Percentiles rank a stretch among this genome's conserved stretches.
phyloP scores from a whole-genome alignment of 768 basidiomycete genomes.

The Auricularia auricula-judae region DNA sequence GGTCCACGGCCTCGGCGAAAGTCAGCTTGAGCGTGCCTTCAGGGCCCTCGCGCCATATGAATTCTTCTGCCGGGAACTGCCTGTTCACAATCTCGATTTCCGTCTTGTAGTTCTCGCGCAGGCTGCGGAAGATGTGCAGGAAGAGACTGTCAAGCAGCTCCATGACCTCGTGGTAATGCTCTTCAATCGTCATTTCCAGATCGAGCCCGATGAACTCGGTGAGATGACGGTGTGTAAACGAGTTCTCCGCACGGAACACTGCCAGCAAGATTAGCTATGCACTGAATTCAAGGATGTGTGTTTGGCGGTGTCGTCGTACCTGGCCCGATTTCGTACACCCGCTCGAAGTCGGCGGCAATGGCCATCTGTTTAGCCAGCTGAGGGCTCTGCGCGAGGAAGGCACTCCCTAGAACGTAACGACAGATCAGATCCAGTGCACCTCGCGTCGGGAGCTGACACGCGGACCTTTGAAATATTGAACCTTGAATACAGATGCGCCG shows the following conservation, averaged over 20 bases:
- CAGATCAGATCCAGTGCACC: background rate
- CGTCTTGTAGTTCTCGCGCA: conserved; percentile 61
- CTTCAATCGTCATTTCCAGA: conserved; percentile 97
- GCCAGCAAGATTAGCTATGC: conserved; percentile 12
- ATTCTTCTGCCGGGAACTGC: conserved; percentile 93
- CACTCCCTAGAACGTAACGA: conserved; percentile 43
- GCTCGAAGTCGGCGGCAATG: conserved; percentile 95
- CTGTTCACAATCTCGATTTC: conserved; percentile 75
- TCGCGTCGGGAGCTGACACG: background rate
- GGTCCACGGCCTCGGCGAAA: conserved; percentile 78
- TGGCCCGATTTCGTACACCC: conserved; percentile 90
- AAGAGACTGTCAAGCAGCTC: conserved; percentile 84
- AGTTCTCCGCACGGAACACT: conserved; percentile 96
- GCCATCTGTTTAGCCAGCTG: conserved; percentile 99
- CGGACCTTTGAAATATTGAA: conserved; percentile 90
- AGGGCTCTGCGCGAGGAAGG: conserved; percentile 92
- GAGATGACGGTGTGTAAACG: conserved; percentile 94
- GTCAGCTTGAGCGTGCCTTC: conserved; percentile 80
- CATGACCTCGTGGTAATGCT: conserved; percentile 97
- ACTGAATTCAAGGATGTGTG: background rate
- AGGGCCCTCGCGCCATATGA: conserved; percentile 86
- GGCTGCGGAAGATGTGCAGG: conserved; percentile 73
- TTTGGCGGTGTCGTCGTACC: conserved; percentile 13
- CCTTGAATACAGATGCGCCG: conserved; percentile 96
- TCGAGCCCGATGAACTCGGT: conserved; percentile 98